Conservation (phyloP, 2,329 filamentous ascomycete genomes). For the Stachybotrys chlorohalonatus region DNA sequence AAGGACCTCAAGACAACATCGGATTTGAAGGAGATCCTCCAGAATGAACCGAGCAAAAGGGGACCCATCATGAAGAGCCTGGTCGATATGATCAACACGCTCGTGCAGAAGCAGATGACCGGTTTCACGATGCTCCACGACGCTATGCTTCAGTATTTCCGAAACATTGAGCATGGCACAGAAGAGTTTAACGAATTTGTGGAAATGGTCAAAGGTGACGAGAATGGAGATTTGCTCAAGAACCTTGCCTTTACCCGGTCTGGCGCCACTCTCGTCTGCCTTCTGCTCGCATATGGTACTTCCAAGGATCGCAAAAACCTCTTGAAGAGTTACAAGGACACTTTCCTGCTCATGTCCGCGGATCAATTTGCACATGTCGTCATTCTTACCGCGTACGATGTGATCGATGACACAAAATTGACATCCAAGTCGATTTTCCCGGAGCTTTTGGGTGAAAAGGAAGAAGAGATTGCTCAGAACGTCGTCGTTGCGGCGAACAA, state of each 20-base stretch:
- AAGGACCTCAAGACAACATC: conserved; percentile 47
- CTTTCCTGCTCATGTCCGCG: conserved; percentile 72
- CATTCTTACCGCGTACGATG: conserved; percentile 77
- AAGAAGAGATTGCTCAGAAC: conserved; percentile 52
- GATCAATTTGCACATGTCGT: conserved; percentile 73
- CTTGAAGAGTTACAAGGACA: conserved; percentile 83
- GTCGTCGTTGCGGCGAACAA: conserved; percentile 57
- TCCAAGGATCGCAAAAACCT: conserved; percentile 92
- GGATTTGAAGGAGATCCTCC: conserved; percentile 68
- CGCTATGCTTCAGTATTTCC: conserved; percentile 94
- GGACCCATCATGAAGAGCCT: conserved; percentile 79
- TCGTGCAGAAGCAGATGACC: conserved; percentile 93
- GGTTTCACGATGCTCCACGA: conserved; percentile 98
- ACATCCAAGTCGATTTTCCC: conserved; percentile 78
- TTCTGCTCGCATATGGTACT: conserved; percentile 72
- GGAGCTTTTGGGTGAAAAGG: conserved; percentile 70
- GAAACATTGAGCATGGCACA: conserved; percentile 66
- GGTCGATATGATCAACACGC: conserved; percentile 76
- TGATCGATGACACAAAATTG: conserved; percentile 90
- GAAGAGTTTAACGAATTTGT: conserved; percentile 81
- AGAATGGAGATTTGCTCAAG: conserved; percentile 82
- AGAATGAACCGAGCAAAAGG: conserved; percentile 74
- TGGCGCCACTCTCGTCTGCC: conserved; percentile 71
- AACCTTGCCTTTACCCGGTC: conserved; percentile 94
- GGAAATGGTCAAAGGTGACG: conserved; percentile 85